These are phyloP conservation scores for Aspergillus ochraceoroseus DNA, from an alignment of 2,329 filamentous ascomycete genomes.

Conservation along the genomic window DNA sequence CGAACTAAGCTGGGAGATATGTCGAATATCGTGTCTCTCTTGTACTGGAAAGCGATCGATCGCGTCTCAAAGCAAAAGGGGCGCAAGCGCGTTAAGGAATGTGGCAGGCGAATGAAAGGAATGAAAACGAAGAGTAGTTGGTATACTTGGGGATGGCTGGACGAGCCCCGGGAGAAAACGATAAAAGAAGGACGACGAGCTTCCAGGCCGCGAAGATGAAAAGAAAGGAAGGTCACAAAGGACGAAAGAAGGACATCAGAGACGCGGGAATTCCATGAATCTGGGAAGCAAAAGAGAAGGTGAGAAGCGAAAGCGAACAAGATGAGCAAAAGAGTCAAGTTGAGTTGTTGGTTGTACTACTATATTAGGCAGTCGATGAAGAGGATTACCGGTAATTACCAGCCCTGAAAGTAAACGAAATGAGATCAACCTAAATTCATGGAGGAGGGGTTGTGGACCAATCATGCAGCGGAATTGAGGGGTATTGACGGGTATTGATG, in stretches of 20 bases:
- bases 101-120: constrained; percentile 21
- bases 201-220: constrained; percentile 27
- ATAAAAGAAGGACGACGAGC: constrained; percentile 39
- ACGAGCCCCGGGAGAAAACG: constrained; percentile 22
- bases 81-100: constrained; percentile 25
- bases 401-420: constrained; percentile 18
- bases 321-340: neutral
- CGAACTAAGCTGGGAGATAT: neutral
- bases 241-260: constrained; percentile 9
- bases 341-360: no score
- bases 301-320: constrained; percentile 6
- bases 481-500: no score
- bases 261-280: constrained; percentile 7
- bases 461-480: no score
- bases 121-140: no score
- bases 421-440: constrained; percentile 15
- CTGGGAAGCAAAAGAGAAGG: constrained; percentile 1
- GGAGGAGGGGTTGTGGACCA: constrained; percentile 14
- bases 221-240: constrained; percentile 13
- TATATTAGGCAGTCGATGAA: no score
- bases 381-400: constrained; percentile 18
- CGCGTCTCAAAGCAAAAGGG: constrained; percentile 13
- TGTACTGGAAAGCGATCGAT: constrained; percentile 5
- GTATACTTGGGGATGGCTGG: constrained; percentile 16
- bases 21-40: constrained; percentile 1